Conservation (phyloP, 306 rosid genomes). For the Acmispon strigosus region DNA sequence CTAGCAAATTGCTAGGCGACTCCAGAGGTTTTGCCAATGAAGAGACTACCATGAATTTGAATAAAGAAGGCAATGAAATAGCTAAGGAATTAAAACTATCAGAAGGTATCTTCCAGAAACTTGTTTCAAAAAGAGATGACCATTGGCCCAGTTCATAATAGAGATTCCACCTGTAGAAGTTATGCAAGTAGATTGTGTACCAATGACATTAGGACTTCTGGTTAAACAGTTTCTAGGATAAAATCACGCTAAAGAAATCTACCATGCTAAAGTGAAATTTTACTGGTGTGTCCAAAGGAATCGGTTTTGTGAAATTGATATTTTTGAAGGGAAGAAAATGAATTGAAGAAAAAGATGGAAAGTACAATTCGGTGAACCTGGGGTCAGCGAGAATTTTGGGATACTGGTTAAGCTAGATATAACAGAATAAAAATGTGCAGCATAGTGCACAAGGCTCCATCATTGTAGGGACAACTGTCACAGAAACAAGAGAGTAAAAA, state of each 20-base stretch:
- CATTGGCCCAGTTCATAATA: not conserved
- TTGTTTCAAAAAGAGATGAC: not conserved
- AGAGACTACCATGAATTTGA: conserved; percentile 9
- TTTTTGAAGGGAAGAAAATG: not conserved
- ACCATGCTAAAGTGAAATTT: not conserved
- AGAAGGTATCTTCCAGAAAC: not conserved
- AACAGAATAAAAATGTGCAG: not conserved
- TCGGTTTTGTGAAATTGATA: not conserved
- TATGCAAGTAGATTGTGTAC: not conserved
- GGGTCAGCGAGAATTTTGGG: not conserved
- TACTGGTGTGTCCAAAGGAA: not conserved
- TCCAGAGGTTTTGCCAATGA: not conserved
- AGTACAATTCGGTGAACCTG: not conserved
- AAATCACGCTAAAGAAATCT: not conserved
- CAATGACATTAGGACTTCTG: not conserved
- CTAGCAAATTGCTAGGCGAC: not conserved
- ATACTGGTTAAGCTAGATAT: not conserved
- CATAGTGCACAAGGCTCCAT: not conserved
- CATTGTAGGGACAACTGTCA: not conserved
- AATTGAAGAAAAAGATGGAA: not conserved
- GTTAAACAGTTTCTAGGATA: not conserved
- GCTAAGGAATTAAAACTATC: conserved; percentile 3
- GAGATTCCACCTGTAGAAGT: not conserved
- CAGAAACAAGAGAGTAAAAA: not conserved
- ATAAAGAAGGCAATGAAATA: not conserved